phyloP scores from a whole-genome alignment of 164 flowering plant genomes.

The Pachysandra terminalis region DNA sequence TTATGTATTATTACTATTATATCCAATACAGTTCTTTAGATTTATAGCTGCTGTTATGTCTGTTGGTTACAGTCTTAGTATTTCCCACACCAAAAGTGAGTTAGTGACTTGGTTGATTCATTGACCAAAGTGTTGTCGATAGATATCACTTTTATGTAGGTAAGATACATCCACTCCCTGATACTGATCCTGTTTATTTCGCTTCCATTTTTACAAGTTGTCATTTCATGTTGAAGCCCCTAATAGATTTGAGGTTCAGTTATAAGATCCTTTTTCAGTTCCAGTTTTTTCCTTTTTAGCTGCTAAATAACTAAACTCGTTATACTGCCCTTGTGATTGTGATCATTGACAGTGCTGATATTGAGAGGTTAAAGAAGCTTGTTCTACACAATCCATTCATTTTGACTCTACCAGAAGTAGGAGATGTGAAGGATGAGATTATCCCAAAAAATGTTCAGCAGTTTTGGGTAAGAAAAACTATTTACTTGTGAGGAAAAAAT shows the following conservation, averaged over 20 bases:
- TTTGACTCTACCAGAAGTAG: conserved; percentile 82
- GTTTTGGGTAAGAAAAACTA: conserved; percentile 58
- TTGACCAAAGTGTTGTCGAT: too few species aligned
- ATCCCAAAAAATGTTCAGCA: conserved; percentile 91
- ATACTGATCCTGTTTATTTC: too few species aligned
- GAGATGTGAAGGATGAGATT: conserved; percentile 65
- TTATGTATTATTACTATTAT: background rate
- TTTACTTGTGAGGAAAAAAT: background rate
- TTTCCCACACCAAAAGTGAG: too few species aligned
- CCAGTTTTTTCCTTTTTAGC: background rate
- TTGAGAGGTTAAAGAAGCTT: conserved; percentile 91
- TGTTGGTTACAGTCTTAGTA: background rate
- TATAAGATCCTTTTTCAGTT: background rate
- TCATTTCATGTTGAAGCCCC: background rate
- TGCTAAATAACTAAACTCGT: background rate
- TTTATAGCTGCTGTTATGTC: background rate
- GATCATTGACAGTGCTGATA: conserved; percentile 67
- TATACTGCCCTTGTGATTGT: background rate
- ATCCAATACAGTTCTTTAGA: background rate
- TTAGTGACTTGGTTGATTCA: too few species aligned
- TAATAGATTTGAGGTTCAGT: background rate
- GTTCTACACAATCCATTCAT: conserved; percentile 85
- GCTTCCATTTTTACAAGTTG: background rate
- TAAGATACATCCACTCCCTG: too few species aligned
- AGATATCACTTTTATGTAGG: too few species aligned